These are phyloP conservation scores for Pseudopyrenochaeta lycopersici DNA, from an alignment of 2,329 filamentous ascomycete species.

Conservation along the genomic window DNA sequence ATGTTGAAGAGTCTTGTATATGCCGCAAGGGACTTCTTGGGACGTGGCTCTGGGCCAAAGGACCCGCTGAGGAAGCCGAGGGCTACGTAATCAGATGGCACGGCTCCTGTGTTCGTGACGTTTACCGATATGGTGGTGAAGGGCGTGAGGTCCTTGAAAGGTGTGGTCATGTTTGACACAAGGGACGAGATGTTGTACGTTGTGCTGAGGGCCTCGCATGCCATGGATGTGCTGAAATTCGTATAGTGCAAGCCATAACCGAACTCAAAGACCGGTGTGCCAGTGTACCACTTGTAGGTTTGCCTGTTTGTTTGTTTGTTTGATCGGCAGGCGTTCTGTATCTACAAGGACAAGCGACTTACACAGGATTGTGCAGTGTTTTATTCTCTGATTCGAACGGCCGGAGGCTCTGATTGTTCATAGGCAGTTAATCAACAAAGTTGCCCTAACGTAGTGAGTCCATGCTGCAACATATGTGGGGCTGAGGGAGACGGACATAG, in stretches of 20 bases:
- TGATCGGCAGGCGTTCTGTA: no score
- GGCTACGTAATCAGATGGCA: conserved; percentile 63
- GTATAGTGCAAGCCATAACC: conserved; percentile 69
- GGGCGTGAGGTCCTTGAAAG: conserved; percentile 51
- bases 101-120: conserved; percentile 59
- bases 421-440: conserved; percentile 60
- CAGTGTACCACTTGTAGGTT: conserved; percentile 68
- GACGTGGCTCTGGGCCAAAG: conserved; percentile 61
- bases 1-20: conserved; percentile 59
- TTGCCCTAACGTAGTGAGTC: conserved; percentile 67
- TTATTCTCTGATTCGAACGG: no score
- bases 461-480: no score
- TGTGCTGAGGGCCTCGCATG: conserved; percentile 9
- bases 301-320: conserved; percentile 61
- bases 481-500: no score
- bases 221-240: conserved; percentile 54
- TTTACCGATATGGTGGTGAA: conserved; percentile 53
- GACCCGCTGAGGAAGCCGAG: conserved; percentile 61
- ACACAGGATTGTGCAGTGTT: no score
- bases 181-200: conserved; percentile 29
- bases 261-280: conserved; percentile 61
- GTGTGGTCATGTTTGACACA: conserved; percentile 35
- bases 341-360: no score
- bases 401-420: conserved; percentile 66
- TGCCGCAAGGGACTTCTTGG: conserved; percentile 62